A percentile compares a stretch with the other conserved stretches of the same genome.
Conservation (phyloP, 2,329 filamentous ascomycete genomes). For the Teratosphaeria nubilosa region DNA sequence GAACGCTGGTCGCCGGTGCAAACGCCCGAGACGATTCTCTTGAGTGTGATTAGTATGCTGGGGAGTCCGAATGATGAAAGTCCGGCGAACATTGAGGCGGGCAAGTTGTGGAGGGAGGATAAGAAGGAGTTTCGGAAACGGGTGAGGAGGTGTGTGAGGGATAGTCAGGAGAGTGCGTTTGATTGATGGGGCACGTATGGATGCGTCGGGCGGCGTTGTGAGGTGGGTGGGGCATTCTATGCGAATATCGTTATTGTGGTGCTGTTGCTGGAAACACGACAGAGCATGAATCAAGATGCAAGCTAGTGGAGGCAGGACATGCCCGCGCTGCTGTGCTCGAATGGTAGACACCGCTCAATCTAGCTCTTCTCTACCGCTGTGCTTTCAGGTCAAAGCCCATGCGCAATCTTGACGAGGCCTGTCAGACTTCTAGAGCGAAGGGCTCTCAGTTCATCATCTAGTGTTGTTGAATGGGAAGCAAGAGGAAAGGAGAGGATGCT, state of each 20-base stretch:
- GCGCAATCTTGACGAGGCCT: background rate
- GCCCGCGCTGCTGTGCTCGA: background rate
- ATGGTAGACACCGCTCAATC: background rate
- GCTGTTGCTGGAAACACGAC: background rate
- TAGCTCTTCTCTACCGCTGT: background rate
- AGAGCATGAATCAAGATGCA: background rate
- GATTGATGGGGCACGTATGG: constrained; percentile 12
- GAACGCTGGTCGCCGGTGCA: constrained; percentile 96
- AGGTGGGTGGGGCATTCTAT: background rate
- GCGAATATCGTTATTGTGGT: background rate
- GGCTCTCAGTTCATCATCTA: too few relatives aligned
- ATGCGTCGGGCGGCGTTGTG: background rate
- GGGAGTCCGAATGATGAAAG: constrained; percentile 90
- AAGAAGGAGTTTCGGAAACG: constrained; percentile 64
- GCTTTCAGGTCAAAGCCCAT: too few relatives aligned
- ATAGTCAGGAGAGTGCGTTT: constrained; percentile 55
- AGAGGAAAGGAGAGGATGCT: background rate
- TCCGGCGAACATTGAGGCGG: constrained; percentile 90
- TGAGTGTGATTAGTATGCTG: constrained; percentile 87
- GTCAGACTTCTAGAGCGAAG: background rate
- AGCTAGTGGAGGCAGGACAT: background rate
- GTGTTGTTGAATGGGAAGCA: background rate
- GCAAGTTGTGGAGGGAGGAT: constrained; percentile 76
- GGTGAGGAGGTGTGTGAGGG: constrained; percentile 68
- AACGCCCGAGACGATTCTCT: constrained; percentile 83